Conservation (phyloP, 306 rosid genomes). For the Neltuma alba region DNA sequence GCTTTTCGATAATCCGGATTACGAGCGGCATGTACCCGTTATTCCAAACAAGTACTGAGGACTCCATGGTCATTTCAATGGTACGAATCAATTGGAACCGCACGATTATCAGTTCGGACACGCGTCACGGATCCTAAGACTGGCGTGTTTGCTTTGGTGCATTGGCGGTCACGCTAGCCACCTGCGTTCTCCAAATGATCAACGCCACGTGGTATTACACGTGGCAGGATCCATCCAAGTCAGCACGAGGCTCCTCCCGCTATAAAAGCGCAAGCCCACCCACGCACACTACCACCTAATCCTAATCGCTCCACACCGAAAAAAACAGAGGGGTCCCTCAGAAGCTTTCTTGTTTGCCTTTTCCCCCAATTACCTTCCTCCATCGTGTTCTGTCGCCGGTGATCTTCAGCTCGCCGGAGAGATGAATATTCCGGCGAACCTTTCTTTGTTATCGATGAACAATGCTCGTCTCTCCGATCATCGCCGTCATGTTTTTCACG, state of each 20-base stretch:
- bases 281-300: slow-evolving; percentile 30
- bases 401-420: slow-evolving; percentile 52
- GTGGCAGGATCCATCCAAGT: slow-evolving; percentile 48
- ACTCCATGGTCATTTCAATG: not conserved
- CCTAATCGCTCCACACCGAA: slow-evolving; percentile 18
- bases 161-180: slow-evolving; percentile 30
- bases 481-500: slow-evolving; percentile 84
- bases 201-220: slow-evolving; percentile 34
- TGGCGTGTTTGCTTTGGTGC: slow-evolving; percentile 22
- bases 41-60: slow-evolving; percentile 38
- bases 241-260: slow-evolving; percentile 38
- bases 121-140: slow-evolving; percentile 37
- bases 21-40: slow-evolving; percentile 47
- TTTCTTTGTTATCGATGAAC: slow-evolving; percentile 30
- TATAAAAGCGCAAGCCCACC: slow-evolving; percentile 46
- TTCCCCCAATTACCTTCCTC: not conserved
- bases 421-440: slow-evolving; percentile 65
- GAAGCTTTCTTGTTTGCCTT: not conserved
- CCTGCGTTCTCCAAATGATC: slow-evolving; percentile 28
- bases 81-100: not conserved
- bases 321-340: not conserved
- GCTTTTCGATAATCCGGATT: slow-evolving; percentile 34
- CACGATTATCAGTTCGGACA: slow-evolving; percentile 35
- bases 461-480: slow-evolving; percentile 69
- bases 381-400: slow-evolving; percentile 33